Conservation (phyloP, 148 eudicot species). For the Rhododendron ferrugineum region DNA sequence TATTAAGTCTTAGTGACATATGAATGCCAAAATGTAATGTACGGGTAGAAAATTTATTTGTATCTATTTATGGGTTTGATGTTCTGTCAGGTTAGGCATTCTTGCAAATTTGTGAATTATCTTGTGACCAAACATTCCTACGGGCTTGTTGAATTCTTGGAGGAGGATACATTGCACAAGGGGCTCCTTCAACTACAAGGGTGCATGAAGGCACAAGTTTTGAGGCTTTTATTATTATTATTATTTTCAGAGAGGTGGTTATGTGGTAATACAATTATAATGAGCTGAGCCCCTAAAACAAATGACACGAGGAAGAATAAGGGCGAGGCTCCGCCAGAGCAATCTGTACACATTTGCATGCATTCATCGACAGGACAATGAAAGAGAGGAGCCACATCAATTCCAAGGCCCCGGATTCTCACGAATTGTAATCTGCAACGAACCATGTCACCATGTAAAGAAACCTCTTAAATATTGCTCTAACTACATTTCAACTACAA, state of each 20-base stretch:
- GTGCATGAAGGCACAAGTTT: no score
- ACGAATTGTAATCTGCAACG: conserved; percentile 63
- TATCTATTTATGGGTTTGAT: not conserved
- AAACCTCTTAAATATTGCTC: conserved; percentile 61
- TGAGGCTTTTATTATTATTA: no score
- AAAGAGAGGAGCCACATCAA: conserved; percentile 28
- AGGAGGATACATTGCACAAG: not conserved
- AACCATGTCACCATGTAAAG: conserved; percentile 47
- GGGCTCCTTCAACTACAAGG: no score
- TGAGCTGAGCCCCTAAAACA: no score
- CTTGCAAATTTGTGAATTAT: not conserved
- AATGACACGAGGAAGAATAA: conserved; percentile 42
- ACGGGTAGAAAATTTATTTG: no score
- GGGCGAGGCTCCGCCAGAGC: conserved; percentile 61
- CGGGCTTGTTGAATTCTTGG: not conserved
- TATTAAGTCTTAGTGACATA: not conserved
- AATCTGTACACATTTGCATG: conserved; percentile 71
- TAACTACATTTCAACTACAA: conserved; percentile 71
- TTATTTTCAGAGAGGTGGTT: no score
- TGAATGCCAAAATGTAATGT: not conserved
- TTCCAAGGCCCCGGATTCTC: conserved; percentile 68
- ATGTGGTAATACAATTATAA: no score
- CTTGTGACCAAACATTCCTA: not conserved
- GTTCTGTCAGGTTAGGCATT: not conserved
- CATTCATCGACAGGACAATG: conserved; percentile 14